These are phyloP conservation scores for Cutaneotrichosporon sp. DNA, from an alignment of 1,284 basidiomycete species.

Conservation along the genomic window DNA sequence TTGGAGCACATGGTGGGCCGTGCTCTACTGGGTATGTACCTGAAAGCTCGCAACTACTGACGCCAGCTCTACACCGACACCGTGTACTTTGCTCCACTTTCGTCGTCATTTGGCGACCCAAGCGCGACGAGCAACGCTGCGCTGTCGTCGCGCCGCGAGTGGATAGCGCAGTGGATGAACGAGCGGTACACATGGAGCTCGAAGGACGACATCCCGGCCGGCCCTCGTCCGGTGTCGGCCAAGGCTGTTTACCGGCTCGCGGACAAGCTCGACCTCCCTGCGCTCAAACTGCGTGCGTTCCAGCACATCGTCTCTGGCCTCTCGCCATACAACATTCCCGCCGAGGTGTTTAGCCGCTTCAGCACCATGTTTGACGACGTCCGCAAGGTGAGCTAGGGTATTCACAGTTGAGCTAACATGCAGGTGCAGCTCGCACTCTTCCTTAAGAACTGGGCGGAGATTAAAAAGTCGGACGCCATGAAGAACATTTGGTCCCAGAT, in stretches of 20 bases:
- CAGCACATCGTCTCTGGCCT: slow-evolving; percentile 71
- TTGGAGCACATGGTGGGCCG: slow-evolving; percentile 73
- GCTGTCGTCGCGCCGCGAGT: slow-evolving; percentile 27
- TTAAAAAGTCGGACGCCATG: slow-evolving; percentile 73
- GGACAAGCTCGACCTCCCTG: slow-evolving; percentile 55
- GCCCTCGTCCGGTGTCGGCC: slow-evolving; percentile 71
- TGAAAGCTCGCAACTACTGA: not conserved
- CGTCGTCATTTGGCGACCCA: slow-evolving; percentile 52
- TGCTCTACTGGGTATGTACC: slow-evolving; percentile 69
- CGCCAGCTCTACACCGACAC: slow-evolving; percentile 73
- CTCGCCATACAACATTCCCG: slow-evolving; percentile 71
- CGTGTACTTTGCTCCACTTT: slow-evolving; percentile 75
- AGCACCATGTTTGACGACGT: slow-evolving; percentile 74
- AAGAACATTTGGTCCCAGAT: slow-evolving; percentile 76
- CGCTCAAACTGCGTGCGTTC: slow-evolving; percentile 42
- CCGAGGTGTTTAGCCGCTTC: slow-evolving; percentile 80
- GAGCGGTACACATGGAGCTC: slow-evolving; percentile 24
- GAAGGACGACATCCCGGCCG: not conserved
- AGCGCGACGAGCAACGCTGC: not conserved
- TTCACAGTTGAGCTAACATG: not conserved
- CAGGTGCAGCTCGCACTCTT: slow-evolving; percentile 71
- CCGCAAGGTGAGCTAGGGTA: slow-evolving; percentile 56
- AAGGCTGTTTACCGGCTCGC: slow-evolving; percentile 85
- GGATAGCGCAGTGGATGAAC: slow-evolving; percentile 39
- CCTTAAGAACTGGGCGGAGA: slow-evolving; percentile 72